Evolutionary conservation across 2,329 filamentous ascomycete genomes (phyloP).

Genomic region (Aspergillus spinulosporus): DNA sequence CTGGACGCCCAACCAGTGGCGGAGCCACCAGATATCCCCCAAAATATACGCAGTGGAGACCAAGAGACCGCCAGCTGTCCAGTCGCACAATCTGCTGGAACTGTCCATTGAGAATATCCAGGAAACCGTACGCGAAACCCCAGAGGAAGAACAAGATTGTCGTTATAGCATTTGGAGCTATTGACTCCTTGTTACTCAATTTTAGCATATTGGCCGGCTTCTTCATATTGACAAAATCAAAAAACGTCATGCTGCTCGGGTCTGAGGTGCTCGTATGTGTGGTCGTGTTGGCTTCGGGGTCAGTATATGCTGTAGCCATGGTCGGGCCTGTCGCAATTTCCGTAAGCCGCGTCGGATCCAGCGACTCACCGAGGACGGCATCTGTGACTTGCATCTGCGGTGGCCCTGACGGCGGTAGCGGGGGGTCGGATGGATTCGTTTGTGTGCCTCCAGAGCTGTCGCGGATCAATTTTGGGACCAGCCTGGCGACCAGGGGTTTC

Average conservation of each 20-base stretch:
- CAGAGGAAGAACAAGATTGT: constrained; percentile 83
- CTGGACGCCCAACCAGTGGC: constrained; percentile 54
- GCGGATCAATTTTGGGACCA: constrained; percentile 58
- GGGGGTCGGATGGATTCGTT: constrained; percentile 16
- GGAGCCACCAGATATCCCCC: constrained; percentile 60
- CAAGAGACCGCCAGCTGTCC: constrained; percentile 39
- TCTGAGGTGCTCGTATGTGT: constrained; percentile 38
- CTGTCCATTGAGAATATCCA: constrained; percentile 73
- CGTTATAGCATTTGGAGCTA: constrained; percentile 63
- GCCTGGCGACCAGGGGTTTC: constrained; percentile 75
- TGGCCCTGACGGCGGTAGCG: constrained; percentile 7
- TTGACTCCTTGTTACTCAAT: constrained; percentile 57
- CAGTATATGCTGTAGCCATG: constrained; percentile 26
- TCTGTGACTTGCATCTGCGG: constrained; percentile 16
- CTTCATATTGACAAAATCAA: constrained; percentile 63
- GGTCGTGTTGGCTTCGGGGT: constrained; percentile 41
- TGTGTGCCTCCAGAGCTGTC: constrained; percentile 41
- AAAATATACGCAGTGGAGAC: constrained; percentile 62
- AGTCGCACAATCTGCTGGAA: constrained; percentile 55
- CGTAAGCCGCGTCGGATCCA: constrained; percentile 37
- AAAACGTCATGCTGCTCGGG: constrained; percentile 51
- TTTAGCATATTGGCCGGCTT: constrained; percentile 60
- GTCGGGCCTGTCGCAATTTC: constrained; percentile 57
- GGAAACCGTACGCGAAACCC: constrained; percentile 85
- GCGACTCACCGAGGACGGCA: background rate